Evolutionary conservation across 2,329 filamentous ascomycete genomes (phyloP).

Genomic region (Aspergillus carbonarius): DNA sequence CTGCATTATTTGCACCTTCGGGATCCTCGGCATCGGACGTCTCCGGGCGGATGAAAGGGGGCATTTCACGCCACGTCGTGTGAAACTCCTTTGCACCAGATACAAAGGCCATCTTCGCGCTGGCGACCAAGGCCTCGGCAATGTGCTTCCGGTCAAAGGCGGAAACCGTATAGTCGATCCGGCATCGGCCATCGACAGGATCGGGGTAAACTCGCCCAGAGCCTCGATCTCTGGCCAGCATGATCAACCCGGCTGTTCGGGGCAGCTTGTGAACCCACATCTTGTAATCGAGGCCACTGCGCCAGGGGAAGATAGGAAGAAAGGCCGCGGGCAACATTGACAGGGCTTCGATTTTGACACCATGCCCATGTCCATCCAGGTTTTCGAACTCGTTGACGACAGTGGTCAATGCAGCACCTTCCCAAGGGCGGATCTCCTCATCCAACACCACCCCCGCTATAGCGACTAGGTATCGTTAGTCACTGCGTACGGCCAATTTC

Average conservation of each 20-base stretch:
- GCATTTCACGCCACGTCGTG: slow-evolving; percentile 60
- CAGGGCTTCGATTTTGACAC: slow-evolving; percentile 74
- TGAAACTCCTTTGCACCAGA: slow-evolving; percentile 79
- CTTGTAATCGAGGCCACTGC: slow-evolving; percentile 69
- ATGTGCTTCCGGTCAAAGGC: slow-evolving; percentile 70
- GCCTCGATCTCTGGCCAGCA: slow-evolving; percentile 73
- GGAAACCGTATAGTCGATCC: slow-evolving; percentile 70
- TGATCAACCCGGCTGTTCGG: slow-evolving; percentile 70
- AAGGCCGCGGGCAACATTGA: slow-evolving; percentile 71
- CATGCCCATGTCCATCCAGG: slow-evolving; percentile 75
- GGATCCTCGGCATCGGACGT: slow-evolving; percentile 25
- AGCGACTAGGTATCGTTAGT: slow-evolving; percentile 29
- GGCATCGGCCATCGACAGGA: slow-evolving; percentile 61
- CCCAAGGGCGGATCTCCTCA: slow-evolving; percentile 69
- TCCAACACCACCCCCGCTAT: slow-evolving; percentile 61
- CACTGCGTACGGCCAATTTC: background rate
- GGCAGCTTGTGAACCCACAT: slow-evolving; percentile 66
- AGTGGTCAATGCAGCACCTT: slow-evolving; percentile 76
- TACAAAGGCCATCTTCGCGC: slow-evolving; percentile 75
- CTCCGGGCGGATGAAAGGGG: slow-evolving; percentile 59
- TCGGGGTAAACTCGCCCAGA: slow-evolving; percentile 73
- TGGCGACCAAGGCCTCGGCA: slow-evolving; percentile 68
- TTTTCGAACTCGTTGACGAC: slow-evolving; percentile 78
- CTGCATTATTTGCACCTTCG: slow-evolving; percentile 53
- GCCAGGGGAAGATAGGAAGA: slow-evolving; percentile 65